Percentiles rank a stretch among this genome's conserved stretches.
phyloP scores from a whole-genome alignment of 2,329 filamentous ascomycete genomes.

The Apiospora pterosperma region DNA sequence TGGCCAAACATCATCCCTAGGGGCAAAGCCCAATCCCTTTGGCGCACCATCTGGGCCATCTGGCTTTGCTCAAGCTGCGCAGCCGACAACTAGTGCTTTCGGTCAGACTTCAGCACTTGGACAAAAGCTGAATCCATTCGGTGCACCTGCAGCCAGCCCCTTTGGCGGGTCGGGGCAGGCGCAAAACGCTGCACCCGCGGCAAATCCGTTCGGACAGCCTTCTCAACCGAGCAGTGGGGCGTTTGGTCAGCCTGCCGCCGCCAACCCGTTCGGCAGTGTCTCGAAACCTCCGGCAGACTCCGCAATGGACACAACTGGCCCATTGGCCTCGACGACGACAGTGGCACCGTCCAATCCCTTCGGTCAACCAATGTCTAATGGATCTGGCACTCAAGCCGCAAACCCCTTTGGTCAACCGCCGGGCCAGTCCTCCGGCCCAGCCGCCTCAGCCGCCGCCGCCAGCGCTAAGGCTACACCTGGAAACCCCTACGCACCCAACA shows the following conservation, averaged over 20 bases:
- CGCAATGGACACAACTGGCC: constrained; percentile 23
- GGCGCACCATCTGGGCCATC: constrained; percentile 17
- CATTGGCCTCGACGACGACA: constrained; percentile 12
- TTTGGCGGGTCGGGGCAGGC: constrained; percentile 20
- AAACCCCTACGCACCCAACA: constrained; percentile 42
- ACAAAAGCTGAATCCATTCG: constrained; percentile 23
- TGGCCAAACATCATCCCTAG: background rate
- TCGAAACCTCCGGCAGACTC: constrained; percentile 15
- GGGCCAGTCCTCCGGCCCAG: constrained; percentile 11
- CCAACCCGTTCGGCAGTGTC: constrained; percentile 25
- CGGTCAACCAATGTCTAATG: constrained; percentile 16
- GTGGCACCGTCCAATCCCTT: constrained; percentile 21
- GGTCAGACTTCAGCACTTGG: constrained; percentile 34
- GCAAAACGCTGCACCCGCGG: constrained; percentile 12
- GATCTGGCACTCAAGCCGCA: constrained; percentile 9
- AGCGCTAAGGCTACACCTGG: constrained; percentile 12
- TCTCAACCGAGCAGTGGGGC: constrained; percentile 21
- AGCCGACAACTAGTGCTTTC: constrained; percentile 26
- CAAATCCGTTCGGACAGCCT: constrained; percentile 28
- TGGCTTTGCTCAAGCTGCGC: constrained; percentile 28
- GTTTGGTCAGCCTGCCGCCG: constrained; percentile 27
- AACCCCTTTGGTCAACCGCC: constrained; percentile 23
- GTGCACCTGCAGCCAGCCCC: constrained; percentile 18
- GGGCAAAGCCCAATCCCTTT: constrained; percentile 20
- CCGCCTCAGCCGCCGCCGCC: constrained; percentile 16